Conservation (phyloP, 345 rosid genomes). For the Triadica sebifera region DNA sequence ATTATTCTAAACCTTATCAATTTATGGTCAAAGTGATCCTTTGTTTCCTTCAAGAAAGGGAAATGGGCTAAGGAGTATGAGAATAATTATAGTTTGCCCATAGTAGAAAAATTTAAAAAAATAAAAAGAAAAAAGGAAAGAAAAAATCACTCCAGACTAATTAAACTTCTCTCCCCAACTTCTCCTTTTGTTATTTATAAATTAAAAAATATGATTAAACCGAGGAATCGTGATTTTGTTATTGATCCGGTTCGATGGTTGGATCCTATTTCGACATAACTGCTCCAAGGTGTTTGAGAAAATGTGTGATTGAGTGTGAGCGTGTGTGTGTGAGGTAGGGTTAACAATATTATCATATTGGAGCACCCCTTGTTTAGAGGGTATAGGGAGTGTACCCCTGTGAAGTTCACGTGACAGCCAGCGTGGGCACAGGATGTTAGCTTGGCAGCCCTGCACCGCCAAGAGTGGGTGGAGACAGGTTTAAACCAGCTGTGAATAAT, state of each 20-base stretch:
- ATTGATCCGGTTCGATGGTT: too few species aligned
- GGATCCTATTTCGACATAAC: background rate
- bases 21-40: background rate
- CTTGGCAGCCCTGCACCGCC: background rate
- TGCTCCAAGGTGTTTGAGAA: background rate
- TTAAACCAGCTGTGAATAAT: background rate
- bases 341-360: background rate
- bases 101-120: background rate
- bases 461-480: background rate
- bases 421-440: constrained; percentile 15
- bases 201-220: background rate
- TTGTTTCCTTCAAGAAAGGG: background rate
- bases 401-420: constrained; percentile 45
- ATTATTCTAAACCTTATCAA: background rate
- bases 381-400: constrained; percentile 14
- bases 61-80: background rate
- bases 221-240: too few species aligned
- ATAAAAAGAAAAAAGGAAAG: background rate
- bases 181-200: background rate
- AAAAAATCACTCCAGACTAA: background rate
- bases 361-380: constrained; percentile 11
- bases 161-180: background rate
- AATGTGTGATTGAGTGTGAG: background rate
- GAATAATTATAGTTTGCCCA: background rate
- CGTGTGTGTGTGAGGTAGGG: constrained; percentile 25